Evolutionary conservation across 352 stramenopile genomes (phyloP).

Genomic region (Globisporangium cederbergense): DNA sequence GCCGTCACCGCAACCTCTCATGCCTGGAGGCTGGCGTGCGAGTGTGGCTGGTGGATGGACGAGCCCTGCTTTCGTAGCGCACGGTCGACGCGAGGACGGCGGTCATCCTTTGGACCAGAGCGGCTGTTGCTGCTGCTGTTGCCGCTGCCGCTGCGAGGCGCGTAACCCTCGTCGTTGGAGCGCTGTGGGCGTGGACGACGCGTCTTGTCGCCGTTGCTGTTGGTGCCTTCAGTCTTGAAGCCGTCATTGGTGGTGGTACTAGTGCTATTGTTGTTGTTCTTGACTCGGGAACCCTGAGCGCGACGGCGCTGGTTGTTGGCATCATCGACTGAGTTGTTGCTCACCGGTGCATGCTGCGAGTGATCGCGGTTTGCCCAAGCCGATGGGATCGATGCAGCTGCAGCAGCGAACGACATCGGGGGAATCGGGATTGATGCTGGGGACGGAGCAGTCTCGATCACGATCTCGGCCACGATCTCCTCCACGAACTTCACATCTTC

Average conservation of each 20-base stretch:
- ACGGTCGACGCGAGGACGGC: conserved; percentile 35
- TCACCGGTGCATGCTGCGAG: conserved; percentile 18
- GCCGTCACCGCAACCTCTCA: background rate
- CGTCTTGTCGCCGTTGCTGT: conserved; percentile 23
- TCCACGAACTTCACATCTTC: conserved; percentile 9
- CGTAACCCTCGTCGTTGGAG: conserved; percentile 26
- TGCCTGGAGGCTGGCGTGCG: conserved; percentile 19
- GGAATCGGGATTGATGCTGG: conserved; percentile 27
- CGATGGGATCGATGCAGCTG: conserved; percentile 23
- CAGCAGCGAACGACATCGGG: conserved; percentile 51
- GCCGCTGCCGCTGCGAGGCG: conserved; percentile 18
- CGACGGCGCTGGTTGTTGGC: conserved; percentile 37
- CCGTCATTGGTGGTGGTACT: conserved; percentile 14
- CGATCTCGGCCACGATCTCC: conserved; percentile 8
- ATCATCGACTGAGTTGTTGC: conserved; percentile 17
- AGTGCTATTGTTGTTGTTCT: conserved; percentile 29
- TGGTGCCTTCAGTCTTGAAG: background rate
- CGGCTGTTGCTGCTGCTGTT: conserved; percentile 17
- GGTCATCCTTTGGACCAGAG: conserved; percentile 29
- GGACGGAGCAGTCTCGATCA: conserved; percentile 13
- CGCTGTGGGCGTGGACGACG: conserved; percentile 30
- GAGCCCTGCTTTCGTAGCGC: conserved; percentile 35
- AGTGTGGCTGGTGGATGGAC: conserved; percentile 23
- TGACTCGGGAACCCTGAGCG: conserved; percentile 28
- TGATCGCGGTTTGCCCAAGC: conserved; percentile 23